Evolutionary conservation across 2,329 filamentous ascomycete genomes (phyloP).

Genomic region (Orbilia brochopaga): DNA sequence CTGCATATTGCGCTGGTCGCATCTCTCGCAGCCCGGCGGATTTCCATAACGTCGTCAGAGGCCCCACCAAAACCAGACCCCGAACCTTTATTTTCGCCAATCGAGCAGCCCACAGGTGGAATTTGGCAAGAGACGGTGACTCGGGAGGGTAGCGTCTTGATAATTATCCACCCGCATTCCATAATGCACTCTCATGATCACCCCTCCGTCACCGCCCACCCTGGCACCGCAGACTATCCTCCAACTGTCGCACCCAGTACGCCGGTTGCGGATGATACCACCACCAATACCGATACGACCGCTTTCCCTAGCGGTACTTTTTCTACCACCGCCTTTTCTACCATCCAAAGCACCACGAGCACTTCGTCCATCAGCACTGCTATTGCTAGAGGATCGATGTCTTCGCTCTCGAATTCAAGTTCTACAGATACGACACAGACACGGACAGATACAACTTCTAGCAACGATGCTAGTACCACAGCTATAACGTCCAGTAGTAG

Average conservation of each 20-base stretch:
- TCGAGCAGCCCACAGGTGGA: constrained; percentile 12
- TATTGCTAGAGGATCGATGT: not conserved
- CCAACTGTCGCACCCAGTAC: no score
- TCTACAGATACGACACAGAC: no score
- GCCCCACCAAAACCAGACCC: not conserved
- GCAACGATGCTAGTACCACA: no score
- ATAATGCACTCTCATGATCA: constrained; percentile 5
- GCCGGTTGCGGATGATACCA: no score
- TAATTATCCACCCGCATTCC: constrained; percentile 34
- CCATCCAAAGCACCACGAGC: not conserved
- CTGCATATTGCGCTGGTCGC: no score
- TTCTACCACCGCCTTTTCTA: constrained; percentile 5
- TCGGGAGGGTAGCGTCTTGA: constrained; percentile 7
- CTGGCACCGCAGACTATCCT: no score
- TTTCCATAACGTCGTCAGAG: not conserved
- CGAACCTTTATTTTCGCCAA: not conserved
- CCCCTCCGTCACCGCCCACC: not conserved
- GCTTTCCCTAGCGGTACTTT: no score
- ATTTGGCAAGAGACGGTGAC: constrained; percentile 24
- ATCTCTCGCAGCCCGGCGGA: no score
- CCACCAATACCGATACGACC: no score
- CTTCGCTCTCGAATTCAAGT: no score
- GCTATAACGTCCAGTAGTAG: no score
- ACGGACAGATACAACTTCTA: no score
- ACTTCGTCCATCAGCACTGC: not conserved